A percentile compares a stretch with the other conserved stretches of the same genome.
Evolutionary conservation across 345 rosid genomes (phyloP).

Genomic region (Nephelium lappaceum): DNA sequence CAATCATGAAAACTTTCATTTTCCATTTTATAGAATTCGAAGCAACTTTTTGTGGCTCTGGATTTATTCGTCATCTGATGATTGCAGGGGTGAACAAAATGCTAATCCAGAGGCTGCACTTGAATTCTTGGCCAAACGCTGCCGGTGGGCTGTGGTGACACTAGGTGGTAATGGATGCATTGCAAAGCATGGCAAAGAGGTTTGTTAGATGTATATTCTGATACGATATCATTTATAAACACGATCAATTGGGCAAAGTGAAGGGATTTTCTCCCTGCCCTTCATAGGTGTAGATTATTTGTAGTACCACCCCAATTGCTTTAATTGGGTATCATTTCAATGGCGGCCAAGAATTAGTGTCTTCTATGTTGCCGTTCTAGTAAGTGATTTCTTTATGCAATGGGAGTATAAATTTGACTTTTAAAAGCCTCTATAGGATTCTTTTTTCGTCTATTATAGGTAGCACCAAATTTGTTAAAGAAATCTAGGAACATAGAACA

Average conservation of each 20-base stretch:
- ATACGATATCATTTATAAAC: neutral
- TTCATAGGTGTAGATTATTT: neutral
- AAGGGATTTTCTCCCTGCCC: neutral
- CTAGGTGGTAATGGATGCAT: slow-evolving; percentile 83
- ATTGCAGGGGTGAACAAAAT: slow-evolving; percentile 64
- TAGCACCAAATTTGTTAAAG: neutral
- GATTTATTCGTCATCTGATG: slow-evolving; percentile 16
- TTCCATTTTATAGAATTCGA: slow-evolving; percentile 1
- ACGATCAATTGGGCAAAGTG: neutral
- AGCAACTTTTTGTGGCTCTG: slow-evolving; percentile 1
- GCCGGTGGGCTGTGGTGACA: slow-evolving; percentile 94
- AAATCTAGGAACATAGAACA: too few relatives aligned
- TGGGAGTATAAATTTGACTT: neutral
- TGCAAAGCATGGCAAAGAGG: slow-evolving; percentile 91
- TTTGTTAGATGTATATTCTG: slow-evolving; percentile 25
- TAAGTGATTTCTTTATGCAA: neutral
- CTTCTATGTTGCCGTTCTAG: neutral
- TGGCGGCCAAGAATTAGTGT: neutral
- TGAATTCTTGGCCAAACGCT: slow-evolving; percentile 67
- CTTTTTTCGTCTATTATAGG: neutral
- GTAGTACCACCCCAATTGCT: slow-evolving; percentile 6
- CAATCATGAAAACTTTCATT: neutral
- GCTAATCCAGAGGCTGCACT: slow-evolving; percentile 67
- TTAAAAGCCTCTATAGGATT: neutral
- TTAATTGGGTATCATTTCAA: neutral